These are phyloP conservation scores for Serpula lacrymans DNA, from an alignment of 768 basidiomycete genomes.

Conservation along the genomic window DNA sequence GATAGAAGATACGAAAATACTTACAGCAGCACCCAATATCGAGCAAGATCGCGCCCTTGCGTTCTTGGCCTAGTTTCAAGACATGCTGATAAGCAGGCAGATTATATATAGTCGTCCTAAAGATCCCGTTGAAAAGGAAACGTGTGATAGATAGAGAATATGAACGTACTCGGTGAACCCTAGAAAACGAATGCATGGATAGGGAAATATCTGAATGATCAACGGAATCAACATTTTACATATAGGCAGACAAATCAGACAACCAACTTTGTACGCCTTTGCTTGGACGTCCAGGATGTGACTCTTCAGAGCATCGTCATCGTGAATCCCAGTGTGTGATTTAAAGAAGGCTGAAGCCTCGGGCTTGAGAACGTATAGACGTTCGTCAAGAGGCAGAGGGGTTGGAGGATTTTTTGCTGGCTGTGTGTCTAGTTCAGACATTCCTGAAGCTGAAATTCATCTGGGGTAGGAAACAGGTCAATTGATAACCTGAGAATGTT, in stretches of 20 bases:
- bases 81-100: constrained; percentile 21
- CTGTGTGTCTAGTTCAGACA: too few species aligned
- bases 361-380: constrained; percentile 11
- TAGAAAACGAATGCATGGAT: constrained; percentile 19
- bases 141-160: background rate
- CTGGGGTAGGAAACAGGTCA: too few species aligned
- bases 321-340: constrained; percentile 23
- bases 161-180: constrained; percentile 14
- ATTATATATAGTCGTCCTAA: constrained; percentile 18
- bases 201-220: constrained; percentile 15
- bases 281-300: constrained; percentile 33
- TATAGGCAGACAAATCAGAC: too few species aligned
- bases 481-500: too few species aligned
- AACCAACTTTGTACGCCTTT: constrained; percentile 28
- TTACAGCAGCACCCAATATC: constrained; percentile 45
- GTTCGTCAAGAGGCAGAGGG: constrained; percentile 9
- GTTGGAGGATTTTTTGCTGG: too few species aligned
- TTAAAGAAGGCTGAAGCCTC: constrained; percentile 25
- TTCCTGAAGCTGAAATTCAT: too few species aligned
- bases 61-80: constrained; percentile 33
- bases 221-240: too few species aligned
- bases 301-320: constrained; percentile 24
- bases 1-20: constrained; percentile 5
- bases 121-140: background rate
- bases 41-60: constrained; percentile 35